These are phyloP conservation scores for Salvia sclarea DNA, from an alignment of 305 asterid genomes.

Conservation along the genomic window DNA sequence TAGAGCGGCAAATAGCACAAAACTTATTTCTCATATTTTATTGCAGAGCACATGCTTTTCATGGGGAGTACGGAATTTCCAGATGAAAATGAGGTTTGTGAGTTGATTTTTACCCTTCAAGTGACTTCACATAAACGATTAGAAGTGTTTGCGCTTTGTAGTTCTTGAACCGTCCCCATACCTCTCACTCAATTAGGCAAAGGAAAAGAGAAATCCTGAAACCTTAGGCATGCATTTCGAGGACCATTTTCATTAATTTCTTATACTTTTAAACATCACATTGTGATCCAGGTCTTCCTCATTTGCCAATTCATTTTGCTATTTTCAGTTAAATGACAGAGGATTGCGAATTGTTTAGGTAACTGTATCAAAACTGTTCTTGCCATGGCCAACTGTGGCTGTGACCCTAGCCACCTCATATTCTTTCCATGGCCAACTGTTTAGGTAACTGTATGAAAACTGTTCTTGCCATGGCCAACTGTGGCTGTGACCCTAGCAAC, in stretches of 20 bases:
- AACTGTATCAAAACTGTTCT: not conserved
- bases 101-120: constrained; percentile 13
- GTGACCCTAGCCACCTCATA: no score
- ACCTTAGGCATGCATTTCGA: constrained; percentile 7
- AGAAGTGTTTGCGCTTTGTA: constrained; percentile 18
- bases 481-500: not conserved
- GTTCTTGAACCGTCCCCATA: constrained; percentile 2
- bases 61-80: constrained; percentile 96
- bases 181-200: constrained; percentile 3
- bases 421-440: no score
- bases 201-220: not conserved
- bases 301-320: constrained; percentile 10
- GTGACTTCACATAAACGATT: constrained; percentile 20
- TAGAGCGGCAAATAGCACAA: constrained; percentile 16
- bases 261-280: not conserved
- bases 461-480: not conserved
- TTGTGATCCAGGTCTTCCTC: not conserved
- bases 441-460: not conserved
- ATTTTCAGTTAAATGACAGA: not conserved
- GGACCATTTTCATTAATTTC: constrained; percentile 20
- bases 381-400: not conserved
- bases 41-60: constrained; percentile 99
- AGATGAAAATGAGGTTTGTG: constrained; percentile 93
- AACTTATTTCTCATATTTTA: constrained; percentile 33
- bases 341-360: not conserved